Percentiles rank a stretch among this genome's conserved stretches.
Evolutionary conservation across 129 eudicot genomes (phyloP).

Genomic region (Lactuca sativa): DNA sequence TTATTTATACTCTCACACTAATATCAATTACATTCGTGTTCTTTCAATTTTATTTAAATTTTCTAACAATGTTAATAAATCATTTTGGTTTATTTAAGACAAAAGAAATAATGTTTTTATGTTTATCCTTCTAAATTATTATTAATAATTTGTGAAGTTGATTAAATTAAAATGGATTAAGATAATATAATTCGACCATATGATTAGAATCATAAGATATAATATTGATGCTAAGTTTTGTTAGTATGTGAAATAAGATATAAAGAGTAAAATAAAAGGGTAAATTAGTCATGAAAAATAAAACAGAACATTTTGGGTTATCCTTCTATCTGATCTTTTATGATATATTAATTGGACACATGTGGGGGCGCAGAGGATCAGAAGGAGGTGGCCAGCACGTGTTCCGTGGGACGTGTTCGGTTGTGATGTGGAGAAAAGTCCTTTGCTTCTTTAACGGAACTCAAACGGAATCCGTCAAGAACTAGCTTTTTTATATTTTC

Average conservation of each 20-base stretch:
- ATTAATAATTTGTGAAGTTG: not conserved
- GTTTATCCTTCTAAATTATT: no score
- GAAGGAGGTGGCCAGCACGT: conserved; percentile 20
- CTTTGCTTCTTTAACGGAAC: conserved; percentile 2
- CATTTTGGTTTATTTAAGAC: no score
- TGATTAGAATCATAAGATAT: not conserved
- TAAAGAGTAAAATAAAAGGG: not conserved
- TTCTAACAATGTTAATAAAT: no score
- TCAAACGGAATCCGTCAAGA: not conserved
- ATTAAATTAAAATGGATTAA: no score
- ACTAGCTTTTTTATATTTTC: no score
- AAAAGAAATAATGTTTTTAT: no score
- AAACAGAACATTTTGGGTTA: not conserved
- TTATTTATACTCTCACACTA: no score
- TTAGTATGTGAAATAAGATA: not conserved
- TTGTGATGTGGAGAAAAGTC: conserved; percentile 23
- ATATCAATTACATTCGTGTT: no score
- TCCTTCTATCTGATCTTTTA: not conserved
- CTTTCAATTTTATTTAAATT: no score
- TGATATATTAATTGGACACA: not conserved
- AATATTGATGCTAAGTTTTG: not conserved
- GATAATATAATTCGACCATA: not conserved
- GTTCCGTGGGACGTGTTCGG: conserved; percentile 10
- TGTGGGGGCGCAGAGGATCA: conserved; percentile 14
- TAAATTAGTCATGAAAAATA: no score